Evolutionary conservation across 2,329 filamentous ascomycete species (phyloP), one percentile per base, ranked within the genome.

Genomic region (Fusarium transvaalense): DNA sequence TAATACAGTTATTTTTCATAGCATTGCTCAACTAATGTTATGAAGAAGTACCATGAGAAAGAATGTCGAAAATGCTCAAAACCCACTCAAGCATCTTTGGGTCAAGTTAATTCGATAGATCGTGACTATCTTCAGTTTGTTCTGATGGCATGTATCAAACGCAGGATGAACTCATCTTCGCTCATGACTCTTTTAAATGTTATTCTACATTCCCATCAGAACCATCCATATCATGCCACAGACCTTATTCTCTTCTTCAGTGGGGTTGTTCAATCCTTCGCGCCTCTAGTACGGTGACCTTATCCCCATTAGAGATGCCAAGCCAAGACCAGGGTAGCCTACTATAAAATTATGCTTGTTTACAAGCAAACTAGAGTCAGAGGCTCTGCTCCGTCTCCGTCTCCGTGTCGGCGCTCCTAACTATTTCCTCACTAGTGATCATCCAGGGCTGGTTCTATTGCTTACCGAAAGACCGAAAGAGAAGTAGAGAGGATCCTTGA

Each of bases 321-420:
- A 63, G 66, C 23, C 27, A 52, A 52, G 46, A 31, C 25, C 21
- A 42, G 50, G 56, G 29, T 52, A 23, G 15, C 23, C 19, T n/a
- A 46, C 46, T 41, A 46, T 62, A 42, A 58, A 58, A 59, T 53
- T 47, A 72, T 72, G 70, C 67, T 68, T 73, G 66, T 63, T 66
- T 60, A 31, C 50, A 39, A 25, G 41, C 25, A 25, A 48, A 52
- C 34, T 52, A 52, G 48, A 55, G 51, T 37, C 41, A 55, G 55
- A 56, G 57, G 57, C 57, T 67, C 59, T 57, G 48, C 52, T 38
- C 55, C 63, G 47, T 38, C 51, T 55, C 59, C 37, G 56, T 61
- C 34, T 54, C 50, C 55, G 57, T 29, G 43, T 51, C 38, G 34
- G 31, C 38, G 13, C 45, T 38, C 43, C 32, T 39, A 38, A 48